Evolutionary conservation across 2,329 filamentous ascomycete species (phyloP), one percentile per base, ranked within the genome.

Genomic region (Fusarium verrucosum): DNA sequence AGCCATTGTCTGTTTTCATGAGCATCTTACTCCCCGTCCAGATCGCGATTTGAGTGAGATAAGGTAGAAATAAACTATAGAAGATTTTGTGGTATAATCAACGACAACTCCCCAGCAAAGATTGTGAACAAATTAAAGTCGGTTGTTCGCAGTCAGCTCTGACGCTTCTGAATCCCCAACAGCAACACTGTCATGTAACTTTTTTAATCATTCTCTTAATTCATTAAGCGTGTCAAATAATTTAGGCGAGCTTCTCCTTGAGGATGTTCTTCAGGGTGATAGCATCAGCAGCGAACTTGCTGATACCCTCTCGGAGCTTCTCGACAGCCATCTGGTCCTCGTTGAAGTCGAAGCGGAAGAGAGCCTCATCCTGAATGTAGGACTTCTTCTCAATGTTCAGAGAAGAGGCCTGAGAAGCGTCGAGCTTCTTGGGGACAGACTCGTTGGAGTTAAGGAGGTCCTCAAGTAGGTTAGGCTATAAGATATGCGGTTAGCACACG

Each of bases 291-390:
- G 95, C 94, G 76, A 99, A 99, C 85, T 97, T 97, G 86, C 92
- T 96, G 86, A 99, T 99, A 82, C 95, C 95, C 84, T 99, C 95
- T 65, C 94, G 92, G 73, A 99, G 89, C 91, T 99, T 99, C 90
- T 98, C 94, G 70, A 96, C 92, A 66, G 92, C 95, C 95, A 99
- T 99, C 80, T 94, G 91, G 77, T 99, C 93, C 87, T 99, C 95
- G 87, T 99, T 99, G 89, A 99, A 97, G 82, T 94, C 91, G 85
- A 97, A 99, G 80, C 95, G 93, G 94, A 98, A 99, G 45, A 81
- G 76, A 50, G 93, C 75, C 87, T 99, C 95, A 81, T 95, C 85
- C 77, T 90, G 87, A 81, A 99, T 90, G 87, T 97, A 99, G 57
- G 83, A 83, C 85, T 91, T 92, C 91, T 93, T 96, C 84, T 90